Conservation (phyloP, 1,284 basidiomycete genomes). For the Sutorius eximius region DNA sequence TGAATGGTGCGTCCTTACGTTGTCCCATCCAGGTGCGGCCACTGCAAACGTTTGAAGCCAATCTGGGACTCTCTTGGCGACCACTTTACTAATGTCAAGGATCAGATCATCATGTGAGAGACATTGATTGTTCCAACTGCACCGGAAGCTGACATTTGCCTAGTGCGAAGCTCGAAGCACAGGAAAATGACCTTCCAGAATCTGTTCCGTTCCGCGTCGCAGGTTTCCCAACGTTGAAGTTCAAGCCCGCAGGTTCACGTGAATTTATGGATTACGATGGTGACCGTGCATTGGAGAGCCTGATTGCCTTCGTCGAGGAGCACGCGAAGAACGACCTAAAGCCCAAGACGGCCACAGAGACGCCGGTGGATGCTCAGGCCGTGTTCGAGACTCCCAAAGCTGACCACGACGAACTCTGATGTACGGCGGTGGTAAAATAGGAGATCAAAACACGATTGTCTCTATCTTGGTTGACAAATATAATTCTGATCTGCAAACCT, state of each 20-base stretch:
- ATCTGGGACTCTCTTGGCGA: slow-evolving; percentile 92
- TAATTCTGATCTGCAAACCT: slow-evolving; percentile 15
- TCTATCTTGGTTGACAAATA: slow-evolving; percentile 24
- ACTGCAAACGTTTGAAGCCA: slow-evolving; percentile 96
- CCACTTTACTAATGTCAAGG: slow-evolving; percentile 75
- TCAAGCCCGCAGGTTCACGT: slow-evolving; percentile 86
- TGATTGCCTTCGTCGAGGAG: slow-evolving; percentile 83
- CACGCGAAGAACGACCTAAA: slow-evolving; percentile 68
- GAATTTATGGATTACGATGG: slow-evolving; percentile 94
- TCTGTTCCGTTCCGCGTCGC: slow-evolving; percentile 81
- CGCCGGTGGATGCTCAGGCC: slow-evolving; percentile 22
- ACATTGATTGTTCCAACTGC: background rate
- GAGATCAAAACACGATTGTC: slow-evolving; percentile 20
- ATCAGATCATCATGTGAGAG: slow-evolving; percentile 80
- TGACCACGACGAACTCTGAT: slow-evolving; percentile 31
- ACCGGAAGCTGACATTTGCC: slow-evolving; percentile 7
- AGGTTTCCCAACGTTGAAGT: slow-evolving; percentile 97
- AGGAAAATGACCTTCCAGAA: slow-evolving; percentile 93
- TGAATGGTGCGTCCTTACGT: background rate
- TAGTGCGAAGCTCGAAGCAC: slow-evolving; percentile 95
- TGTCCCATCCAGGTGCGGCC: slow-evolving; percentile 68
- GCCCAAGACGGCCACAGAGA: slow-evolving; percentile 16
- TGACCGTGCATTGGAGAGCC: slow-evolving; percentile 83
- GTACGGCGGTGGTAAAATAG: slow-evolving; percentile 15
- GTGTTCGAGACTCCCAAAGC: slow-evolving; percentile 30